These are phyloP conservation scores for Gymnopus androsaceus DNA, from an alignment of 1,284 basidiomycete genomes.

Conservation along the genomic window DNA sequence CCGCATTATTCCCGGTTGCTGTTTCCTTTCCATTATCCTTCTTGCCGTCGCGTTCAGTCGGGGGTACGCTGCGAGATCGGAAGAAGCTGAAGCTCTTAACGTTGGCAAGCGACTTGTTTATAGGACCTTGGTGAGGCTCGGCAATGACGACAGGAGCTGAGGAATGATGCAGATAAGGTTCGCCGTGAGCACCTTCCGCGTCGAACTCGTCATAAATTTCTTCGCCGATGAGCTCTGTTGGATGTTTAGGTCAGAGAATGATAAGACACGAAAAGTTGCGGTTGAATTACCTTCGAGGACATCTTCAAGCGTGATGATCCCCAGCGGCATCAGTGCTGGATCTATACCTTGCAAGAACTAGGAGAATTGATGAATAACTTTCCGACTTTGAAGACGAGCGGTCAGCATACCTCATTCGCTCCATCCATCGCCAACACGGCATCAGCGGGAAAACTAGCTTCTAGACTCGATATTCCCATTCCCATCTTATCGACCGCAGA, in stretches of 20 bases:
- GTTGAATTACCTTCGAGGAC: constrained; percentile 73
- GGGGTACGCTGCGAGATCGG: constrained; percentile 60
- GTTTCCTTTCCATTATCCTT: no score
- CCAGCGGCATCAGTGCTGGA: constrained; percentile 77
- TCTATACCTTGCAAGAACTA: constrained; percentile 77
- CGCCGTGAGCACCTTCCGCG: constrained; percentile 64
- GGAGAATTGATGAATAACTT: no score
- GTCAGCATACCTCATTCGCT: constrained; percentile 58
- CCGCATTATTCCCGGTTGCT: background rate
- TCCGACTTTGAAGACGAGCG: no score
- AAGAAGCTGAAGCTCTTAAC: constrained; percentile 53
- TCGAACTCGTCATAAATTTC: constrained; percentile 90
- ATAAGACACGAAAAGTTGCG: constrained; percentile 2
- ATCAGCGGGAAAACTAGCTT: constrained; percentile 84
- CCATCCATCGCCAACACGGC: constrained; percentile 71
- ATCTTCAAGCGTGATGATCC: constrained; percentile 92
- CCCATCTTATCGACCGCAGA: constrained; percentile 33
- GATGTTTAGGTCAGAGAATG: background rate
- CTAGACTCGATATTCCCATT: constrained; percentile 50
- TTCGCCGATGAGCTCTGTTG: constrained; percentile 82
- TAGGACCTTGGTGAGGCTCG: constrained; percentile 21
- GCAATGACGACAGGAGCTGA: constrained; percentile 17
- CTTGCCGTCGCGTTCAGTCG: constrained; percentile 34
- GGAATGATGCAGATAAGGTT: constrained; percentile 37
- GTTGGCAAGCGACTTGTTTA: constrained; percentile 43